phyloP scores from a whole-genome alignment of 331 rosid genomes.

The Dryas integrifolia region DNA sequence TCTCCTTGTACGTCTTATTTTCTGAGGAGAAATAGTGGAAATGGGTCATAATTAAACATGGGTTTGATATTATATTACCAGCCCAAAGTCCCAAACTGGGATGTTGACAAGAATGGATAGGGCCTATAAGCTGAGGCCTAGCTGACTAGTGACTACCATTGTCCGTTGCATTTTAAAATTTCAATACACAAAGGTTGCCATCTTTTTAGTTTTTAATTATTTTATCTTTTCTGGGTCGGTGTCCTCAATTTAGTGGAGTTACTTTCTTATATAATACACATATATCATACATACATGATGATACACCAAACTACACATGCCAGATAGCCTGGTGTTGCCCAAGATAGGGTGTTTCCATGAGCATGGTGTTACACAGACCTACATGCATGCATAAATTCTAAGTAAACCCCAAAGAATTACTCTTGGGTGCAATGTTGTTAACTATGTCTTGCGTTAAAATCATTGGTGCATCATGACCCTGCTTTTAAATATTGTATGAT shows the following conservation, averaged over 20 bases:
- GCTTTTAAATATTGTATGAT: conserved; percentile 12
- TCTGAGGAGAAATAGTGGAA: not conserved
- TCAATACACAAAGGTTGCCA: conserved; percentile 13
- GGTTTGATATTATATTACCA: not conserved
- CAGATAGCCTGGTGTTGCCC: too few relatives aligned
- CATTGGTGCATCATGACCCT: conserved; percentile 22
- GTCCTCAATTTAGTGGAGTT: conserved; percentile 13
- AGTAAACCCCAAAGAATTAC: not conserved
- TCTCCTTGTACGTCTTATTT: conserved; percentile 5
- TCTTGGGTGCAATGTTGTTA: not conserved
- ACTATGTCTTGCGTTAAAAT: not conserved
- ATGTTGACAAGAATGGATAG: not conserved
- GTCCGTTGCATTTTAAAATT: conserved; percentile 14
- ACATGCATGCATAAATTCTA: too few relatives aligned
- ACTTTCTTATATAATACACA: conserved; percentile 13
- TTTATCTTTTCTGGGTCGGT: conserved; percentile 12
- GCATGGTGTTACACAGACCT: too few relatives aligned
- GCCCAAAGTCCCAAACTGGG: conserved; percentile 3
- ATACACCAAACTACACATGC: too few relatives aligned
- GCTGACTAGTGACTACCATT: not conserved
- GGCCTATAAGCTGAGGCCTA: not conserved
- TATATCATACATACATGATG: not conserved
- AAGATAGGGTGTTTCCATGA: too few relatives aligned
- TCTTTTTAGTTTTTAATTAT: conserved; percentile 8
- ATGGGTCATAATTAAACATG: not conserved